Evolutionary conservation across 352 stramenopile species (phyloP).

Genomic region (Globisporangium irregulare): DNA sequence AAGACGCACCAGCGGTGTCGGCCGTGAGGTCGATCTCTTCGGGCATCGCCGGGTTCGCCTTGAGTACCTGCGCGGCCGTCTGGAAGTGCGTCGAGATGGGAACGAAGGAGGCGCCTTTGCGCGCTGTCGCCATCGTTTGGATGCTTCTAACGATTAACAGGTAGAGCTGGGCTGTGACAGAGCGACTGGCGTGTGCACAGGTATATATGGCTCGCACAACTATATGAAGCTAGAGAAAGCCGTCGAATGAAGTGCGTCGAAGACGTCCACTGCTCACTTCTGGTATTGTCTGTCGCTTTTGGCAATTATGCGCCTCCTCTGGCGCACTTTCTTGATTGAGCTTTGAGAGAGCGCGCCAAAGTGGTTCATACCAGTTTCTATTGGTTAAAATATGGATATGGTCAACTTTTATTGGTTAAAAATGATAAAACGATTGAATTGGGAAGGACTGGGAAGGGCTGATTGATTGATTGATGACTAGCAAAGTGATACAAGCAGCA

Average conservation of each 20-base stretch:
- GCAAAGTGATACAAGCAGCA: neutral
- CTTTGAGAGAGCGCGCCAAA: constrained; percentile 5
- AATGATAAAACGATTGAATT: neutral
- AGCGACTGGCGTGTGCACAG: neutral
- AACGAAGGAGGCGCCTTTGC: constrained; percentile 30
- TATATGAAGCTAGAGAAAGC: neutral
- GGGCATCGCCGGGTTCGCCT: constrained; percentile 7
- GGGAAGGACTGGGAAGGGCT: neutral
- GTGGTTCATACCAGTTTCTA: neutral
- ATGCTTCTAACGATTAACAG: neutral
- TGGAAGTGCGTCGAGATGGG: constrained; percentile 65
- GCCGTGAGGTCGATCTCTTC: constrained; percentile 51
- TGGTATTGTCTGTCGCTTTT: neutral
- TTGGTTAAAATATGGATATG: neutral
- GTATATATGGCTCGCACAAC: neutral
- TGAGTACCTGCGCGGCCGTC: constrained; percentile 20
- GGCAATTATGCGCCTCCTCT: neutral
- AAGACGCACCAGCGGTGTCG: neutral
- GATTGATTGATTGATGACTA: neutral
- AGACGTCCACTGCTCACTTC: neutral
- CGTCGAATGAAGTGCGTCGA: neutral
- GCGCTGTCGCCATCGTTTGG: constrained; percentile 10
- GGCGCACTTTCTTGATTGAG: constrained; percentile 5
- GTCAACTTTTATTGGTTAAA: constrained; percentile 7
- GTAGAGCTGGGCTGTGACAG: neutral